Evolutionary conservation across 208 protist species (phyloP).

Genomic region (Wallacemonas sp.): DNA sequence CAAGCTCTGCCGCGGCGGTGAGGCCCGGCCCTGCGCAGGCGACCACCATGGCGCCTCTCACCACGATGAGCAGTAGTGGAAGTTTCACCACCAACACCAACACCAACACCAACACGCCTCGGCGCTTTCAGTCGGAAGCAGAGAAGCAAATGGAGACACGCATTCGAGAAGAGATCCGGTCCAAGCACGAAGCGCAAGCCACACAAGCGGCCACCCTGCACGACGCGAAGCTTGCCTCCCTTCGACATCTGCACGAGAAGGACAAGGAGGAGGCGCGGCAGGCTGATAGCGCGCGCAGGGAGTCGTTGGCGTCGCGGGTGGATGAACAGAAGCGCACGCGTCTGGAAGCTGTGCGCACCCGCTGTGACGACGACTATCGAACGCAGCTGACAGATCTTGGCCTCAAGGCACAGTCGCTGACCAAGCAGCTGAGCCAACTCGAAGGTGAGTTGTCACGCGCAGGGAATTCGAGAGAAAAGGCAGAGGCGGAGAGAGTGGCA

Average conservation of each 20-base stretch:
- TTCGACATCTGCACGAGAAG: conserved; percentile 40
- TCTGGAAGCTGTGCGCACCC: conserved; percentile 12
- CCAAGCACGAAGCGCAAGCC: conserved; percentile 39
- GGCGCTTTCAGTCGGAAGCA: conserved; percentile 69
- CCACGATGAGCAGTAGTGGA: not conserved
- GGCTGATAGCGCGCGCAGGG: conserved; percentile 30
- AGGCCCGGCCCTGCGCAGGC: too few species aligned
- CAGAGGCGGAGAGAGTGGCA: conserved; percentile 4
- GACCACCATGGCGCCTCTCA: not conserved
- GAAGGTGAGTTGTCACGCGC: conserved; percentile 13
- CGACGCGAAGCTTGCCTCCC: conserved; percentile 33
- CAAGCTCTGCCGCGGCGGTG: too few species aligned
- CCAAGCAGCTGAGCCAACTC: conserved; percentile 25
- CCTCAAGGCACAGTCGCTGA: conserved; percentile 25
- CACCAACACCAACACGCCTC: not conserved
- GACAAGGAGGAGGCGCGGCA: conserved; percentile 47
- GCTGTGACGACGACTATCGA: conserved; percentile 25
- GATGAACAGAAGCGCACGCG: conserved; percentile 22
- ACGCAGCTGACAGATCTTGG: conserved; percentile 18
- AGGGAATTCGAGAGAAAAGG: conserved; percentile 3
- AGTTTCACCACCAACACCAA: conserved; percentile 13
- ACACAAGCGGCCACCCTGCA: conserved; percentile 41
- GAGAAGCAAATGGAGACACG: conserved; percentile 71
- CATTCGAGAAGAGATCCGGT: conserved; percentile 56
- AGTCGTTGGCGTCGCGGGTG: conserved; percentile 24